A percentile compares a stretch with the other conserved stretches of the same genome.
phyloP scores from a whole-genome alignment of 2,329 filamentous ascomycete species.

The Venturiaceae sp. region DNA sequence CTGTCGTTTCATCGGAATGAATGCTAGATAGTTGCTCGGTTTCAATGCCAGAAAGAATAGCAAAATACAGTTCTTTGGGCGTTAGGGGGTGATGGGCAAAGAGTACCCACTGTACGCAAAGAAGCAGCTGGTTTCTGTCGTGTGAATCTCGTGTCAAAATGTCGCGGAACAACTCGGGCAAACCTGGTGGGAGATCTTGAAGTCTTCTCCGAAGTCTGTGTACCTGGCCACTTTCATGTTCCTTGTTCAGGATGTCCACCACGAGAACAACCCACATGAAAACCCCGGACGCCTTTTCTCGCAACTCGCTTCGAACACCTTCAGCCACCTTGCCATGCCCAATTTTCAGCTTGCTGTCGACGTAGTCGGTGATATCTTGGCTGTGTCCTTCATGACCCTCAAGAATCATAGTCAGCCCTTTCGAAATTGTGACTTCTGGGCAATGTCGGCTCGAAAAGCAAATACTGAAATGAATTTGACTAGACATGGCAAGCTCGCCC shows the following conservation, averaged over 20 bases:
- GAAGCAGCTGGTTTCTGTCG: constrained; percentile 29
- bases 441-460: constrained; percentile 36
- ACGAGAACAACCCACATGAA: constrained; percentile 39
- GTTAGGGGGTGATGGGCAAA: constrained; percentile 36
- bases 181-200: constrained; percentile 26
- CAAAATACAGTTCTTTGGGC: constrained; percentile 36
- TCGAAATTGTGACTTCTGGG: constrained; percentile 26
- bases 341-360: constrained; percentile 19
- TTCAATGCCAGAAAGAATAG: constrained; percentile 22
- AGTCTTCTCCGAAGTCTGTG: constrained; percentile 23
- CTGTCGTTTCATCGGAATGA: constrained; percentile 27
- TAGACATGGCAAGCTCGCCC: constrained; percentile 11
- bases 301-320: constrained; percentile 21
- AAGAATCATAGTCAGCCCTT: constrained; percentile 20
- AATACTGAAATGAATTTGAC: constrained; percentile 15
- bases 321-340: constrained; percentile 9
- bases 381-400: constrained; percentile 24
- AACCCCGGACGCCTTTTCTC: constrained; percentile 29
- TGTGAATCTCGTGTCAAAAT: constrained; percentile 39
- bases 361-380: constrained; percentile 24
- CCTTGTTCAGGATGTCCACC: constrained; percentile 35
- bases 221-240: constrained; percentile 21
- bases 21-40: constrained; percentile 7
- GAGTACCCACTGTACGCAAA: constrained; percentile 46
- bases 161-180: constrained; percentile 41